Percentiles rank a stretch among this genome's conserved stretches.
Evolutionary conservation across 441 rosid genomes (phyloP).

Genomic region (Pelargonium australe): DNA sequence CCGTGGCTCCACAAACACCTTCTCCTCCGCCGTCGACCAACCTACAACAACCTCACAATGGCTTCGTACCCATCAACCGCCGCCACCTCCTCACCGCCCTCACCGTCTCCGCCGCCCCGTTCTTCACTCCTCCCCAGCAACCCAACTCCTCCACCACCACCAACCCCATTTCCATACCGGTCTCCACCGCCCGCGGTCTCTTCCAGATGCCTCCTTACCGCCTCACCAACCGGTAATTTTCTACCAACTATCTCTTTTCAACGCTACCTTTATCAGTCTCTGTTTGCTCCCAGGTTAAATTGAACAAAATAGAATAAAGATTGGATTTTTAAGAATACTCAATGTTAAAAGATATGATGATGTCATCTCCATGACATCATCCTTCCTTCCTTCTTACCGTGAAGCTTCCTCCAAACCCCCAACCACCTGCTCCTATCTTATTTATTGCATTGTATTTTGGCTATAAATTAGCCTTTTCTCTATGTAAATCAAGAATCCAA

Average conservation of each 20-base stretch:
- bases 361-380: too few relatives aligned
- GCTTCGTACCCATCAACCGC: conserved; percentile 28
- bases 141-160: background rate
- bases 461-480: too few relatives aligned
- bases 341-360: too few relatives aligned
- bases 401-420: too few relatives aligned
- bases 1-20: conserved; percentile 12
- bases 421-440: too few relatives aligned
- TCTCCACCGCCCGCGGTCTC: conserved; percentile 53
- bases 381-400: too few relatives aligned
- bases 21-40: conserved; percentile 14
- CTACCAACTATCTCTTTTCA: background rate
- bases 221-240: conserved; percentile 46
- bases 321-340: background rate
- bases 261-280: background rate
- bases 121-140: conserved; percentile 20
- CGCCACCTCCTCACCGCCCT: conserved; percentile 48
- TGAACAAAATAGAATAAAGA: background rate
- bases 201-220: conserved; percentile 65
- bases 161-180: conserved; percentile 12
- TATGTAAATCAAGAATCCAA: too few relatives aligned
- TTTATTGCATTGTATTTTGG: too few relatives aligned
- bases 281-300: background rate
- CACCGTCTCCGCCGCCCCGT: conserved; percentile 28
- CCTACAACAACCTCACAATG: conserved; percentile 12